Evolutionary conservation across 345 rosid genomes (phyloP).

Genomic region (Populus nigra): DNA sequence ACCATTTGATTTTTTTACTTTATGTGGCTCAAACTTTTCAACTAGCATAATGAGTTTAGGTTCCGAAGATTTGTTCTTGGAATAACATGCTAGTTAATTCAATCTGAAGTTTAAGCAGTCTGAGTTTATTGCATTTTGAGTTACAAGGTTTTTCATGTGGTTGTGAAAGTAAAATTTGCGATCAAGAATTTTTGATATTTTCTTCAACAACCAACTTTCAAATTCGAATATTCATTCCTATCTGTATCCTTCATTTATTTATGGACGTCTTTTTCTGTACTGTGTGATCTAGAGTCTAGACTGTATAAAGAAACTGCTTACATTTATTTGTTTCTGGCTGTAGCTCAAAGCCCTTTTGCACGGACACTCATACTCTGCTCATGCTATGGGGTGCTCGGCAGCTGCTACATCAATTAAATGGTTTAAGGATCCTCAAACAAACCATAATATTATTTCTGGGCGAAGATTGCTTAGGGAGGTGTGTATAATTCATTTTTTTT

Average conservation of each 20-base stretch:
- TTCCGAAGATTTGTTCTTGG: background rate
- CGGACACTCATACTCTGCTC: conserved; percentile 94
- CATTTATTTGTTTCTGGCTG: conserved; percentile 25
- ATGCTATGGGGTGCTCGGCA: conserved; percentile 90
- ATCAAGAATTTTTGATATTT: background rate
- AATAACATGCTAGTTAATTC: background rate
- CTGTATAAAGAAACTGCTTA: conserved; percentile 5
- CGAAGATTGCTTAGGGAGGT: conserved; percentile 71
- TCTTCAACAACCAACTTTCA: background rate
- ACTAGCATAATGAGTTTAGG: background rate
- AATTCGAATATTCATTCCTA: background rate
- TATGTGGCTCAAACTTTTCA: background rate
- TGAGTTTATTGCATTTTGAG: background rate
- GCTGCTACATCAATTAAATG: conserved; percentile 80
- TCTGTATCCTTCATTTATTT: background rate
- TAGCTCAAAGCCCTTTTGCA: conserved; percentile 92
- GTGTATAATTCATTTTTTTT: conserved; percentile 7
- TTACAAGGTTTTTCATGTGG: background rate
- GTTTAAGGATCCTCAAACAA: conserved; percentile 80
- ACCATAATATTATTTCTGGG: conserved; percentile 53
- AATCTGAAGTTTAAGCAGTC: conserved; percentile 3
- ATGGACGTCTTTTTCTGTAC: background rate
- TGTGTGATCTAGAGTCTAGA: background rate
- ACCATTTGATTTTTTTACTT: background rate
- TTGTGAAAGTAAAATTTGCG: background rate